Base-by-base conservation (phyloP, 2,329 filamentous ascomycete species). In the Curvularia hawaiiensis region DNA sequence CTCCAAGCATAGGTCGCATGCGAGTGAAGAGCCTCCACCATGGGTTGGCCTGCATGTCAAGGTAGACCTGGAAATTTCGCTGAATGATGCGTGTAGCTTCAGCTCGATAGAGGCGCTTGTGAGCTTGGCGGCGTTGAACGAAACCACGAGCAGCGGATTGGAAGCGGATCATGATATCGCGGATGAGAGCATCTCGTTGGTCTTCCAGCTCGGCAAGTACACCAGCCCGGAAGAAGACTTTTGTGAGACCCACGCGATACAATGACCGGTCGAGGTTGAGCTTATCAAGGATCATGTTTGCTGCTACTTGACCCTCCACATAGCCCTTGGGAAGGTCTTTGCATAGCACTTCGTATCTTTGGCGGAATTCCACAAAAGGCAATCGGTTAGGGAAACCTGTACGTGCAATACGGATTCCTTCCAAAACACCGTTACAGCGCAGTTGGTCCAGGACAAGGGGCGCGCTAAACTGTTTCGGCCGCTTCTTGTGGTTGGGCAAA, bases 361-460 rank as follows among this genome's bases (percentile, higher is more conserved):
- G 91, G 52, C 95, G 88, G 79, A 99, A 99, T 72, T 99, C 96
- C 3, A 90, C 85, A 74, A 99, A 99, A 0, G 91, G 85, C 31
- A 99, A 83, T 65, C 95, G 85, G 73, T 99, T 99, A 50, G 95
- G 95, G 75, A 99, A 99, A 24, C 95, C 95, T 5, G 96, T 99
- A 45, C 95, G 88, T 24, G 95, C 95, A 76, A 99, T 99, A 60
- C 95, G 87, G 71, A 99, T 99, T 61, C 95, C 95, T 79, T 99
- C 95, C n/a, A 99, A 83, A 3, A 99, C 95, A 90, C 95, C 95
- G 74, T 99, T 99, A 79, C 95, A 99, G 51, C 95, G 88, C n/a
- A 99, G 81, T 75, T 99, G 96, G 70, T 99, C 95, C 6, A 99
- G 84, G 1, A 99, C 96, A n/a, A 99, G 85, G 2, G 92, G 86